Evolutionary conservation across 768 basidiomycete genomes (phyloP).

Genomic region (Boletus rubropictus): DNA sequence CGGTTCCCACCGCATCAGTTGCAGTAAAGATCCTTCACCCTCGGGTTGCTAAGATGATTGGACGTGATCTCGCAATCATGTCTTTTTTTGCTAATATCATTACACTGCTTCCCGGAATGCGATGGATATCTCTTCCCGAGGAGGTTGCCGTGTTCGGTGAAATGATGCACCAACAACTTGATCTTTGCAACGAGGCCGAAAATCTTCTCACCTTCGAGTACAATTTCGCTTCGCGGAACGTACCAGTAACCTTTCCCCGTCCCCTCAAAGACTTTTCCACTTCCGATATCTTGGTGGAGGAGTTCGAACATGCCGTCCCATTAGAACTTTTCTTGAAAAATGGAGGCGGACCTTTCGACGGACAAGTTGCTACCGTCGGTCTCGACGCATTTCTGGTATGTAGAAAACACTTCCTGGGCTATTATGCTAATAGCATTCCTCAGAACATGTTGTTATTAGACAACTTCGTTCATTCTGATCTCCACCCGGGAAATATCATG

Average conservation of each 20-base stretch:
- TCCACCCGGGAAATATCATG: constrained; percentile 95
- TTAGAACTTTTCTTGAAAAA: constrained; percentile 81
- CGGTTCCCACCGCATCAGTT: constrained; percentile 78
- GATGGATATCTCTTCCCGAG: constrained; percentile 93
- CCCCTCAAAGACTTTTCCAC: constrained; percentile 82
- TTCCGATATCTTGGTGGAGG: constrained; percentile 80
- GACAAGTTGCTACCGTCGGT: constrained; percentile 84
- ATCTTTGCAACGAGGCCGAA: constrained; percentile 83
- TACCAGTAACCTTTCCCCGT: constrained; percentile 85
- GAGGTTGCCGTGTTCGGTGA: constrained; percentile 91
- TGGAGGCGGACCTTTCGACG: constrained; percentile 89
- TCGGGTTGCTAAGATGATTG: constrained; percentile 70
- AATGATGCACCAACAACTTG: constrained; percentile 96
- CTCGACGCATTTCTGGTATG: constrained; percentile 91
- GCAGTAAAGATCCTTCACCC: constrained; percentile 97
- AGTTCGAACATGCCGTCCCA: constrained; percentile 88
- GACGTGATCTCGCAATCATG: constrained; percentile 93
- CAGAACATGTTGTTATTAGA: constrained; percentile 98
- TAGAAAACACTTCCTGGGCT: constrained; percentile 6
- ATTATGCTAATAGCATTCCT: background rate
- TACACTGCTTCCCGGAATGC: constrained; percentile 82
- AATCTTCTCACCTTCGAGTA: constrained; percentile 81
- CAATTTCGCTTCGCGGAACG: constrained; percentile 75
- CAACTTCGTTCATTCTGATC: constrained; percentile 92
- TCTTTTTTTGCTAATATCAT: constrained; percentile 79